Conservation (phyloP, 179 eudicot genomes). For the Camellia oleifera region DNA sequence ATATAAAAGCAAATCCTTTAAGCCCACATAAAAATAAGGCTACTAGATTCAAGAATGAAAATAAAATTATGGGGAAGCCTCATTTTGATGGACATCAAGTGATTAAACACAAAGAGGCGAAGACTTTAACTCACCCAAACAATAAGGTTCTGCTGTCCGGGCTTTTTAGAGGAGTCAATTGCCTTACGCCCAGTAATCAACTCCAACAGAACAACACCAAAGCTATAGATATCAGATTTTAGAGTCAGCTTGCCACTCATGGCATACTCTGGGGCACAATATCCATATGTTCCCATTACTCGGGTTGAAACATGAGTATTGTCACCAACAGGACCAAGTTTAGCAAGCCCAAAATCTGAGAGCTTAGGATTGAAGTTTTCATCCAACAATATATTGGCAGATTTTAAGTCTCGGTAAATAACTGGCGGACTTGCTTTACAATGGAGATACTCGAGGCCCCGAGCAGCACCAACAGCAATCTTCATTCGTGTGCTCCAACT, state of each 20-base stretch:
- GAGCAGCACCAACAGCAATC: slow-evolving; percentile 85
- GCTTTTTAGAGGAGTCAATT: slow-evolving; percentile 40
- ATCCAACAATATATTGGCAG: slow-evolving; percentile 86
- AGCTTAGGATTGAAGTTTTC: slow-evolving; percentile 72
- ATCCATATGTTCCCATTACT: slow-evolving; percentile 94
- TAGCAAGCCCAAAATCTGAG: slow-evolving; percentile 93
- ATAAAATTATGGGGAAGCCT: not conserved
- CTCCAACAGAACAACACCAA: slow-evolving; percentile 86
- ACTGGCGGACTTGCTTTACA: slow-evolving; percentile 85
- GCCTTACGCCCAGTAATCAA: slow-evolving; percentile 80
- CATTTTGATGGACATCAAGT: not conserved
- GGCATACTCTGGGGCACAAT: slow-evolving; percentile 95
- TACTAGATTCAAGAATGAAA: not conserved
- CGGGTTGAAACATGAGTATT: slow-evolving; percentile 89
- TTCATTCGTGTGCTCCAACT: slow-evolving; percentile 74
- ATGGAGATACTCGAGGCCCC: slow-evolving; percentile 78
- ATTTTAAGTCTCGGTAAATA: slow-evolving; percentile 86
- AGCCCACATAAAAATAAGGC: not conserved
- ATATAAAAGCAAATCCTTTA: not conserved
- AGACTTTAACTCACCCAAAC: slow-evolving; percentile 53
- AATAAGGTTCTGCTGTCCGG: slow-evolving; percentile 62
- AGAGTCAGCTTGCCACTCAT: slow-evolving; percentile 73
- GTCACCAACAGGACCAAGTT: slow-evolving; percentile 84
- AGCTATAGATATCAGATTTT: slow-evolving; percentile 86
- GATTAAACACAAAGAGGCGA: not conserved